Base-by-base conservation (phyloP, 495 filamentous ascomycete genomes). In the Daldinia loculata region DNA sequence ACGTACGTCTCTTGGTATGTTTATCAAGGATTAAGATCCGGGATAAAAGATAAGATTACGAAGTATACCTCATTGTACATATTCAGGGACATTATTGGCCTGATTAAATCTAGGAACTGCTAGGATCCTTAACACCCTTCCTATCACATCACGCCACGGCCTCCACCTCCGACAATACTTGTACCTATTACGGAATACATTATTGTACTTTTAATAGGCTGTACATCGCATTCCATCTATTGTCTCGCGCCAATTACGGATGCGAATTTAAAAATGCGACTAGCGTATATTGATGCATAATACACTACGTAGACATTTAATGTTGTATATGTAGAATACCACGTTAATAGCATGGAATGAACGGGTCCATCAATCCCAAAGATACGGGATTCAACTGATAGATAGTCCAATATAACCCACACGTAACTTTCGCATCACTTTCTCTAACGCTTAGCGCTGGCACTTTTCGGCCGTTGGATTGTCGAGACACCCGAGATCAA, bases 371-470 rank as follows among this genome's bases (percentile, higher is more conserved):
- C 39, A 26, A 60, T 48, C 60, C 69, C 69, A 64, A 55, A 45
- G 55, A 57, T 55, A 65, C 41, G 70, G 64, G 56, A 67, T 68
- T 67, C 38, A 48, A 61, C 30, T 36, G 24, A 64, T 64, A 59
- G 43, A 55, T 34, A 11, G 11, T 22, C 53, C 19, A 15, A 36
- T 63, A 52, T 39, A 52, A 22, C 48, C 63, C 58, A 52, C 64
- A 55, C 34, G 24, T 66, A 52, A 39, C 61, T 65, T 67, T 66
- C 61, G 56, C 61, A 56, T 72, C 69, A 59, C 53, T 68, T 59
- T 63, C 52, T 56, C 50, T 24, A 52, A 62, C 14, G 22, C 57
- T 53, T 64, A 65, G 70, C 50, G 30, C 61, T 60, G 32, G 38
- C 38, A 55, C 45, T 58, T 38, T 64, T 65, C 38, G 29, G 60